phyloP scores from a whole-genome alignment of 805 yeast genomes.

The Wickerhamomyces ciferrii region DNA sequence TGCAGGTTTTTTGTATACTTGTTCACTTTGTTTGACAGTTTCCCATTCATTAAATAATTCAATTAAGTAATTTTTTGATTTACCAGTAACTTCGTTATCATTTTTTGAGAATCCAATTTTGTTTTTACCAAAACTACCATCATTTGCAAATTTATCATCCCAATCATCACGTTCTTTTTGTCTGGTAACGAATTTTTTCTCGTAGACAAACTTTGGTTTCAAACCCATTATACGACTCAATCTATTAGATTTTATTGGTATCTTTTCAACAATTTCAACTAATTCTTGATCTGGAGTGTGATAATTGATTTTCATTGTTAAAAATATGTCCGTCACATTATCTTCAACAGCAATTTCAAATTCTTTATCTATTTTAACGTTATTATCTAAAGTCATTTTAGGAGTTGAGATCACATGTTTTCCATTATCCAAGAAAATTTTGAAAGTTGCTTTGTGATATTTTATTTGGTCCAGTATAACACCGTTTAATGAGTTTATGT shows the following conservation, averaged over 20 bases:
- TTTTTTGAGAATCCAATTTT: conserved; percentile 58
- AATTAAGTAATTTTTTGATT: conserved; percentile 43
- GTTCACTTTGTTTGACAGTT: conserved; percentile 23
- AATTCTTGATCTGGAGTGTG: conserved; percentile 38
- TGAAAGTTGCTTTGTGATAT: conserved; percentile 38
- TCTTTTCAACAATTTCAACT: conserved; percentile 56
- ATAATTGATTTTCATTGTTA: conserved; percentile 69
- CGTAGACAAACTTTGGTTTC: conserved; percentile 29
- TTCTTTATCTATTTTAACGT: conserved; percentile 55
- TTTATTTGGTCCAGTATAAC: conserved; percentile 40
- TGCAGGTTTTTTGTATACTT: conserved; percentile 36
- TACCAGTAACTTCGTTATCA: conserved; percentile 51
- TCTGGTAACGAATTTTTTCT: conserved; percentile 43
- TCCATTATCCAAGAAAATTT: conserved; percentile 63
- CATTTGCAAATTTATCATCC: conserved; percentile 64
- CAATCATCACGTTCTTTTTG: conserved; percentile 50
- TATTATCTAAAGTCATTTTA: conserved; percentile 27
- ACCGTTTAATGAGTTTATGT: conserved; percentile 42
- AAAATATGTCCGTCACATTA: conserved; percentile 52
- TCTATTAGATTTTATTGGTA: conserved; percentile 40
- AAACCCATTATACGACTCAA: conserved; percentile 41
- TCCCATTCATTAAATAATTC: conserved; percentile 85
- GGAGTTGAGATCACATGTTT: conserved; percentile 71
- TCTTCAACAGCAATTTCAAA: conserved; percentile 65
- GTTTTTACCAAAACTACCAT: conserved; percentile 86